Conservation (phyloP, 371 early-diverging fungal genomes). For the Syncephalastrum monosporum region DNA sequence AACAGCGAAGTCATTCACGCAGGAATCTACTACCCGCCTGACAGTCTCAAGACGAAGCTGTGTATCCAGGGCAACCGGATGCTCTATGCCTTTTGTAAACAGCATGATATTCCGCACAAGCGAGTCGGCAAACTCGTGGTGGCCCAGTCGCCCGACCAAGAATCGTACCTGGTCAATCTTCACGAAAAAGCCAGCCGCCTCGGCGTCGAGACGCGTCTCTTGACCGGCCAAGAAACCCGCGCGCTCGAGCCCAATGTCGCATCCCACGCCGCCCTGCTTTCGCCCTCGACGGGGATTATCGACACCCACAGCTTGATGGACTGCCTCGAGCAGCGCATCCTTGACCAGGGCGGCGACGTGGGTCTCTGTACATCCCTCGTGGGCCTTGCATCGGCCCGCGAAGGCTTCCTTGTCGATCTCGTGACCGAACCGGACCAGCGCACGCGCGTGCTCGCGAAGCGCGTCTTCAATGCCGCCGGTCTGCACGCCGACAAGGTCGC, state of each 20-base stretch:
- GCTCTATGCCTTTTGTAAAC: constrained; percentile 64
- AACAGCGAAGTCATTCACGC: constrained; percentile 94
- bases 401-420: constrained; percentile 49
- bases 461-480: constrained; percentile 82
- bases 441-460: constrained; percentile 50
- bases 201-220: constrained; percentile 62
- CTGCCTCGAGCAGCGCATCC: constrained; percentile 46
- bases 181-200: constrained; percentile 57
- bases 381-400: constrained; percentile 30
- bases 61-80: constrained; percentile 78
- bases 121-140: constrained; percentile 83
- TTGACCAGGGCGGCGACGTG: constrained; percentile 46
- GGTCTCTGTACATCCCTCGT: constrained; percentile 51
- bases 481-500: constrained; percentile 70
- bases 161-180: constrained; percentile 57
- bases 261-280: constrained; percentile 57
- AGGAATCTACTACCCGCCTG: constrained; percentile 82
- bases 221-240: constrained; percentile 41
- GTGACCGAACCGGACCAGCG: constrained; percentile 32
- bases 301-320: constrained; percentile 75
- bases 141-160: constrained; percentile 55
- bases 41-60: constrained; percentile 75
- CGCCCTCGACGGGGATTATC: constrained; percentile 81
- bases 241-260: constrained; percentile 63
- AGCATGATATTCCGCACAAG: constrained; percentile 48